Percentiles rank a stretch among this genome's conserved stretches.
Conservation (phyloP, 331 rosid species). For the Quercus lobata region DNA sequence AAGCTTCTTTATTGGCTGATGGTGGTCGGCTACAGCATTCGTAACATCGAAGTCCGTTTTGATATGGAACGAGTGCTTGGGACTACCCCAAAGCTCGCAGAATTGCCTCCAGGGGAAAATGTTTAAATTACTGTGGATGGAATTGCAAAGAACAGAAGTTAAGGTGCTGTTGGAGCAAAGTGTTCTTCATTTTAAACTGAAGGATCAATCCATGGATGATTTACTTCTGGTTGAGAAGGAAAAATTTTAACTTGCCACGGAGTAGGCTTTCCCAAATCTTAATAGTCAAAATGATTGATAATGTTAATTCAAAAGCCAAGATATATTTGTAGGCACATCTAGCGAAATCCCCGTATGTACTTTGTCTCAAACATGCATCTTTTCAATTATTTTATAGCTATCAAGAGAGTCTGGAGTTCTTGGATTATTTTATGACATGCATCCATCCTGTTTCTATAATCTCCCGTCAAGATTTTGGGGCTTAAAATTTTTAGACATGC, state of each 20-base stretch:
- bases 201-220: slow-evolving; percentile 7
- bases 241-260: not conserved
- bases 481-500: too few relatives aligned
- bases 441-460: too few relatives aligned
- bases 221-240: slow-evolving; percentile 10
- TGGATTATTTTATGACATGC: too few relatives aligned
- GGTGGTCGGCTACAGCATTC: slow-evolving; percentile 96
- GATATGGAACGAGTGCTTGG: slow-evolving; percentile 99
- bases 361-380: not conserved
- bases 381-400: too few relatives aligned
- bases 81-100: slow-evolving; percentile 75
- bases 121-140: slow-evolving; percentile 22
- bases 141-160: not conserved
- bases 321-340: not conserved
- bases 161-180: not conserved
- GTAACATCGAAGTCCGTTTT: slow-evolving; percentile 91
- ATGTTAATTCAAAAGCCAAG: not conserved
- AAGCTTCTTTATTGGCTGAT: slow-evolving; percentile 92
- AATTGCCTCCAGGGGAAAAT: slow-evolving; percentile 90
- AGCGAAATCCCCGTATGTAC: not conserved
- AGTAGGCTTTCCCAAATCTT: not conserved
- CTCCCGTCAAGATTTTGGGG: too few relatives aligned
- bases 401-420: too few relatives aligned
- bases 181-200: slow-evolving; percentile 8
- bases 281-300: not conserved